A percentile compares a stretch with the other conserved stretches of the same genome.
phyloP scores from a whole-genome alignment of 331 rosid genomes.

The Arachis monticola region DNA sequence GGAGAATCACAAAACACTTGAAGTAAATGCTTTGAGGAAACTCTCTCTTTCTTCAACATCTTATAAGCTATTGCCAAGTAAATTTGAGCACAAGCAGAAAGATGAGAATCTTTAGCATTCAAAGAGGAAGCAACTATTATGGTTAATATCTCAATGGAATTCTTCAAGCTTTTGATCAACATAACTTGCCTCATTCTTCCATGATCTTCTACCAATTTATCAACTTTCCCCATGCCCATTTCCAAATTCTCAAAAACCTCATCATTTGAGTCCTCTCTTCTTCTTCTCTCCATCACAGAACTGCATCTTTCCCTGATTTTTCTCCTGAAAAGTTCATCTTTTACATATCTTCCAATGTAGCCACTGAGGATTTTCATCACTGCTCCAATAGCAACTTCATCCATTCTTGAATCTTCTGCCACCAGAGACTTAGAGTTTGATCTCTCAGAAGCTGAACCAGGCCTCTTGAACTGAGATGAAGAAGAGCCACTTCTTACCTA shows the following conservation, averaged over 20 bases:
- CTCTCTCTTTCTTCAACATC: constrained; percentile 59
- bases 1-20: constrained; percentile 76
- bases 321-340: constrained; percentile 60
- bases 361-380: constrained; percentile 74
- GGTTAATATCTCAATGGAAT: constrained; percentile 54
- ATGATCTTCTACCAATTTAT: constrained; percentile 56
- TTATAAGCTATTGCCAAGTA: constrained; percentile 75
- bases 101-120: constrained; percentile 49
- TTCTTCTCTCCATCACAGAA: constrained; percentile 49
- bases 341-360: constrained; percentile 68
- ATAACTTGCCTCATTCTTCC: constrained; percentile 43
- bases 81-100: constrained; percentile 76
- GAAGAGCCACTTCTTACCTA: constrained; percentile 44
- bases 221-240: constrained; percentile 58
- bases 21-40: constrained; percentile 68
- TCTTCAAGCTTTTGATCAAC: constrained; percentile 47
- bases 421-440: constrained; percentile 47
- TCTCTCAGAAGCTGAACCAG: constrained; percentile 50
- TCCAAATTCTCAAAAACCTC: constrained; percentile 53
- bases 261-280: constrained; percentile 41
- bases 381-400: constrained; percentile 59
- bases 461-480: constrained; percentile 45
- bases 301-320: constrained; percentile 53
- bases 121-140: constrained; percentile 43
- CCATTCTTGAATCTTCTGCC: constrained; percentile 53